phyloP scores from a whole-genome alignment of 768 basidiomycete genomes.

The Postia placenta region DNA sequence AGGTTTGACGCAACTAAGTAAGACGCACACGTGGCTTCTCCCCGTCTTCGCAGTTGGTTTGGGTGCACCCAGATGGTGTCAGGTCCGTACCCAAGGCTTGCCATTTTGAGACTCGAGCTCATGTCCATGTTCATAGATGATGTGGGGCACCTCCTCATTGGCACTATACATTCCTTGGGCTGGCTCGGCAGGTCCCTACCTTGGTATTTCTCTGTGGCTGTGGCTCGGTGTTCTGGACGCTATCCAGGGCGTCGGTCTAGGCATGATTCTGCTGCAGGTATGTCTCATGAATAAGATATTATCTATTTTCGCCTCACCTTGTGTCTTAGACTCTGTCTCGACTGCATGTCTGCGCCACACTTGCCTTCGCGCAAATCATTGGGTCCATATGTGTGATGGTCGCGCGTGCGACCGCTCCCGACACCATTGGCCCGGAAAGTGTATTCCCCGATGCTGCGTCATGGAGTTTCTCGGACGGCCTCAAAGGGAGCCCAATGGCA shows the following conservation, averaged over 20 bases:
- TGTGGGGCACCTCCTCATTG: slow-evolving; percentile 93
- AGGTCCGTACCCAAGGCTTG: slow-evolving; percentile 37
- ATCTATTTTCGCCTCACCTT: background rate
- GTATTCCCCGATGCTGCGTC: slow-evolving; percentile 91
- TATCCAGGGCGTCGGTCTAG: slow-evolving; percentile 89
- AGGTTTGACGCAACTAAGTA: slow-evolving; percentile 79
- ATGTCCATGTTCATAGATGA: slow-evolving; percentile 43
- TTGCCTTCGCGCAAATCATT: slow-evolving; percentile 86
- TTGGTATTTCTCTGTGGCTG: slow-evolving; percentile 86
- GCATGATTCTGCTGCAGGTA: slow-evolving; percentile 80
- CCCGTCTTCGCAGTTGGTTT: slow-evolving; percentile 95
- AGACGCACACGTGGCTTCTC: slow-evolving; percentile 92
- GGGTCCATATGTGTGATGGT: slow-evolving; percentile 90
- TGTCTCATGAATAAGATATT: slow-evolving; percentile 1
- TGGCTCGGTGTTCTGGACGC: slow-evolving; percentile 96
- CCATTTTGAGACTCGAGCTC: background rate
- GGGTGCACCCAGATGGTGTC: slow-evolving; percentile 93
- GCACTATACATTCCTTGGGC: slow-evolving; percentile 95
- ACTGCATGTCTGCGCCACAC: slow-evolving; percentile 89
- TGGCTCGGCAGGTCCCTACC: slow-evolving; percentile 77
- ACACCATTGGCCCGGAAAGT: slow-evolving; percentile 79
- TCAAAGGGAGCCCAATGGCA: slow-evolving; percentile 75
- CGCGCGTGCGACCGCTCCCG: slow-evolving; percentile 86
- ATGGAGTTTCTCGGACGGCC: slow-evolving; percentile 79
- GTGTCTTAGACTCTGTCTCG: slow-evolving; percentile 69